Evolutionary conservation across 2,329 filamentous ascomycete genomes (phyloP).

Genomic region (Cladorrhinum sp.): DNA sequence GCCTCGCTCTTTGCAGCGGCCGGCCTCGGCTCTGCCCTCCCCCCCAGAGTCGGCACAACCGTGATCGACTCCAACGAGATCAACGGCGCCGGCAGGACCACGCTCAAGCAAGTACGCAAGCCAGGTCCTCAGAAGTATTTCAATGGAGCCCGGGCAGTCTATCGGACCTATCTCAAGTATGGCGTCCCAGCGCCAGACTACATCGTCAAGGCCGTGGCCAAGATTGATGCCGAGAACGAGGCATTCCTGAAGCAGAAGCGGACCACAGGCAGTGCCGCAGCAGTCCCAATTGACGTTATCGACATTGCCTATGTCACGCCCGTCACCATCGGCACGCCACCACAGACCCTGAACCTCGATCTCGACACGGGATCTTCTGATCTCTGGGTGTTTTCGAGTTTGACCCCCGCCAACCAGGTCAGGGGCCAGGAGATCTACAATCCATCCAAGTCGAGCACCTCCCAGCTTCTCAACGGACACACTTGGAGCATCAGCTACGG

Average conservation of each 20-base stretch:
- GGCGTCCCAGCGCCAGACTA: slow-evolving; percentile 34
- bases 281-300: slow-evolving; percentile 32
- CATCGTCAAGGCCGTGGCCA: slow-evolving; percentile 32
- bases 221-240: slow-evolving; percentile 17
- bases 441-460: slow-evolving; percentile 38
- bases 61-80: slow-evolving; percentile 10
- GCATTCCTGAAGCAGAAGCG: slow-evolving; percentile 9
- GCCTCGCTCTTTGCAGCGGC: slow-evolving; percentile 15
- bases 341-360: slow-evolving; percentile 28
- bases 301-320: slow-evolving; percentile 37
- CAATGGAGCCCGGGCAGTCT: slow-evolving; percentile 36
- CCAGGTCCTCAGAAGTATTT: slow-evolving; percentile 26
- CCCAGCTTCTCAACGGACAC: slow-evolving; percentile 36
- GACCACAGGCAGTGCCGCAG: slow-evolving; percentile 31
- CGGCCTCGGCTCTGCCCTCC: slow-evolving; percentile 24
- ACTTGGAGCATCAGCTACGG: slow-evolving; percentile 45
- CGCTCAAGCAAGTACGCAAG: slow-evolving; percentile 37
- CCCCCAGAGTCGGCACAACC: slow-evolving; percentile 26
- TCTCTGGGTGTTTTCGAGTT: slow-evolving; percentile 46
- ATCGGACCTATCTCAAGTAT: slow-evolving; percentile 41
- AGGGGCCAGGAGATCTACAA: slow-evolving; percentile 42
- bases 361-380: slow-evolving; percentile 30
- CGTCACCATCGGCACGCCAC: slow-evolving; percentile 36
- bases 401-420: slow-evolving; percentile 33
- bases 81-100: slow-evolving; percentile 19